phyloP scores from a whole-genome alignment of 495 filamentous ascomycete species.

The Xeromyces bisporus region DNA sequence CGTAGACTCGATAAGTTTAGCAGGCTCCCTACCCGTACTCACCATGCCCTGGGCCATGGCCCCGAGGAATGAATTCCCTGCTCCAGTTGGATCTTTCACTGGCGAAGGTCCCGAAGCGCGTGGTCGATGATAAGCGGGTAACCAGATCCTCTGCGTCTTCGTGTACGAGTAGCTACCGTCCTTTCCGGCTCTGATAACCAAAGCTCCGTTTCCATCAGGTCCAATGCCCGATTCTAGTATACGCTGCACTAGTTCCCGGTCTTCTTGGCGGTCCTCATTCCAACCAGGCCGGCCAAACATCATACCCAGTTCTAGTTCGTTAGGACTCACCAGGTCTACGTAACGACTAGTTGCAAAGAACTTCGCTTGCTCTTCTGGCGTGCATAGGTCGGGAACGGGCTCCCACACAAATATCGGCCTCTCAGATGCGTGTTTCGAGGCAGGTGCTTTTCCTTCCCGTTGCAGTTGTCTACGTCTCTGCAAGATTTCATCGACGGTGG shows the following conservation, averaged over 20 bases:
- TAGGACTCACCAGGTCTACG: constrained; percentile 77
- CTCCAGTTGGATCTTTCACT: constrained; percentile 88
- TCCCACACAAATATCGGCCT: constrained; percentile 83
- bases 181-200: constrained; percentile 40
- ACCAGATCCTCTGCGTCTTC: constrained; percentile 18
- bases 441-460: constrained; percentile 10
- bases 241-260: constrained; percentile 33
- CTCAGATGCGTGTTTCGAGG: constrained; percentile 9
- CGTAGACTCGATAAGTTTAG: constrained; percentile 18
- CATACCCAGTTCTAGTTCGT: constrained; percentile 66
- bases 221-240: constrained; percentile 40
- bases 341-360: constrained; percentile 52
- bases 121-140: constrained; percentile 42
- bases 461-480: constrained; percentile 23
- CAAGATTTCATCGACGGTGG: constrained; percentile 47
- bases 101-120: constrained; percentile 16
- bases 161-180: constrained; percentile 39
- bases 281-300: constrained; percentile 53
- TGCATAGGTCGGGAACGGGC: constrained; percentile 78
- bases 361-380: constrained; percentile 52
- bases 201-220: constrained; percentile 21
- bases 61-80: constrained; percentile 84
- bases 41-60: constrained; percentile 63
- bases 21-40: constrained; percentile 28
- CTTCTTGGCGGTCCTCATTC: constrained; percentile 28